These are phyloP conservation scores for Stipa capillata DNA, from an alignment of 176 grass and related monocot genomes.

Conservation along the genomic window DNA sequence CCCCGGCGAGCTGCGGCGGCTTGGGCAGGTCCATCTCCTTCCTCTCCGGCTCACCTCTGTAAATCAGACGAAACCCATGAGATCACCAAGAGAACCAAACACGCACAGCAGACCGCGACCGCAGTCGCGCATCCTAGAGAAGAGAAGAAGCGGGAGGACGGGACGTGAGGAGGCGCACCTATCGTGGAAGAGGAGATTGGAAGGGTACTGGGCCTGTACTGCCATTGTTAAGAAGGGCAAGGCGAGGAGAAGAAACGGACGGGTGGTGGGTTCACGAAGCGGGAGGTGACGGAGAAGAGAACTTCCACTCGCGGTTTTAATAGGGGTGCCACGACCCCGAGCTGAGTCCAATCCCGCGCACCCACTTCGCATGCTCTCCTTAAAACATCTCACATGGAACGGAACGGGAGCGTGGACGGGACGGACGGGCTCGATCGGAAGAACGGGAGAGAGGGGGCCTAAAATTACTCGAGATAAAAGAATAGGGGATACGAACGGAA, in stretches of 20 bases:
- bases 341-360: conserved; percentile 38
- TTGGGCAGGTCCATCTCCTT: conserved; percentile 48
- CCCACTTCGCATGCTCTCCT: conserved; percentile 35
- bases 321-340: conserved; percentile 8
- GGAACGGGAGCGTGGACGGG: not conserved
- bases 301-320: conserved; percentile 49
- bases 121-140: not conserved
- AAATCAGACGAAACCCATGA: conserved; percentile 24
- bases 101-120: not conserved
- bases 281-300: conserved; percentile 37
- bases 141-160: not conserved
- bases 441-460: conserved; percentile 6
- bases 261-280: conserved; percentile 34
- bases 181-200: conserved; percentile 52
- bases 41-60: conserved; percentile 56
- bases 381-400: conserved; percentile 20
- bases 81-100: not conserved
- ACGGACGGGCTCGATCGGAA: not conserved
- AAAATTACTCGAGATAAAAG: conserved; percentile 15
- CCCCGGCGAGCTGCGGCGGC: conserved; percentile 11
- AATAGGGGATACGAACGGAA: no score
- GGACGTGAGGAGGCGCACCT: conserved; percentile 28
- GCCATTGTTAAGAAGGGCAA: conserved; percentile 46
- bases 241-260: conserved; percentile 28
- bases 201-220: conserved; percentile 58